phyloP scores from a whole-genome alignment of 139 green algal species.

The Tetradesmus lagerheimii region DNA sequence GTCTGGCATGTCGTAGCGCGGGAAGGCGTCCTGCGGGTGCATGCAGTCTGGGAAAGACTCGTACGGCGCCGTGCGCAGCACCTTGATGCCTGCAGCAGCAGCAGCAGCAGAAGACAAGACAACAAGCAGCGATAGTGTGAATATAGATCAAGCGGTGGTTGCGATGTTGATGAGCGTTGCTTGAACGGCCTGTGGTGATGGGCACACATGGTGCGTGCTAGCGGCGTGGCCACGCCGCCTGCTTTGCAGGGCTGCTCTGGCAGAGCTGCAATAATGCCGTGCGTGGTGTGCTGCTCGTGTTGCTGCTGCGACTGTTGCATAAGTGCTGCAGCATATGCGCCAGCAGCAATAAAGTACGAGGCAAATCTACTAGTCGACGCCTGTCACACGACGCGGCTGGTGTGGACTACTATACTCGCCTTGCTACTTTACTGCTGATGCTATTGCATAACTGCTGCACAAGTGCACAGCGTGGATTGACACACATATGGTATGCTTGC shows the following conservation, averaged over 20 bases:
- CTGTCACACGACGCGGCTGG: no score
- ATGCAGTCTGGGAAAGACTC: conserved; percentile 52
- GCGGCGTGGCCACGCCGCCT: background rate
- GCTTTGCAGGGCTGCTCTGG: background rate
- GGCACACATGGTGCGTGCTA: no score
- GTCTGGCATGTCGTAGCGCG: conserved; percentile 45
- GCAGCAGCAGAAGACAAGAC: background rate
- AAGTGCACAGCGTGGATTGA: no score
- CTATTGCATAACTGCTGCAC: no score
- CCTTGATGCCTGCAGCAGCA: conserved; percentile 37
- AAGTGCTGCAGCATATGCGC: no score
- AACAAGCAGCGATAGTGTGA: background rate
- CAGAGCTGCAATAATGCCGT: background rate
- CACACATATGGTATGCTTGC: background rate
- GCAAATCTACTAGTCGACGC: no score
- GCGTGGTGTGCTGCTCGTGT: background rate
- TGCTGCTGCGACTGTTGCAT: background rate
- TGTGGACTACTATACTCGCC: no score
- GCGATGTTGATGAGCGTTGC: no score
- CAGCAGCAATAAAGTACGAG: no score
- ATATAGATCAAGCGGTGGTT: no score
- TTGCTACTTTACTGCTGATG: no score
- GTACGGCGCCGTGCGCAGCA: conserved; percentile 15
- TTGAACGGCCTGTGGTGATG: no score
- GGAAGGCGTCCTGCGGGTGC: conserved; percentile 49